Conservation (phyloP, 139 green algal species). For the Picochlorum sp. region DNA sequence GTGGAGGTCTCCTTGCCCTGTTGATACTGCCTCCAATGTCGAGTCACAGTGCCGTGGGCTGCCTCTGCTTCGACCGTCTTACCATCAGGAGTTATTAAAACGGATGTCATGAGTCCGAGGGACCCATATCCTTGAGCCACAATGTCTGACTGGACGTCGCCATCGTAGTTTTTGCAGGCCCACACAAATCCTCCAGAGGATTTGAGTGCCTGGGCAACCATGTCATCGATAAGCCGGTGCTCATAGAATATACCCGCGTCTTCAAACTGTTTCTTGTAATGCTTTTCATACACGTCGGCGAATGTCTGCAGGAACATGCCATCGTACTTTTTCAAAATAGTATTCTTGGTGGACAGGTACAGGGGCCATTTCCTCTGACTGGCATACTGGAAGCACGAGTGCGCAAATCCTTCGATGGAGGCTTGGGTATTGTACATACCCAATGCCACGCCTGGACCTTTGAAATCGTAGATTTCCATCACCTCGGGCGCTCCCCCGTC, state of each 20-base stretch:
- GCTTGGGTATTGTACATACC: slow-evolving; percentile 96
- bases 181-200: slow-evolving; percentile 88
- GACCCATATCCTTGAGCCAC: slow-evolving; percentile 89
- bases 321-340: slow-evolving; percentile 95
- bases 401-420: slow-evolving; percentile 84
- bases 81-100: slow-evolving; percentile 88
- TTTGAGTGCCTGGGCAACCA: slow-evolving; percentile 94
- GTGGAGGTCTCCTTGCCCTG: slow-evolving; percentile 89
- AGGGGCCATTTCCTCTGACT: slow-evolving; percentile 72
- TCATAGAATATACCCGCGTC: slow-evolving; percentile 87
- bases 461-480: slow-evolving; percentile 46
- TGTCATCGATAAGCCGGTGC: slow-evolving; percentile 97
- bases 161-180: slow-evolving; percentile 77
- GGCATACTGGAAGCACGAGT: slow-evolving; percentile 85
- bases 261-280: slow-evolving; percentile 81
- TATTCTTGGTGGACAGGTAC: slow-evolving; percentile 97
- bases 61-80: slow-evolving; percentile 92
- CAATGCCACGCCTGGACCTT: slow-evolving; percentile 61
- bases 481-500: slow-evolving; percentile 40
- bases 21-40: slow-evolving; percentile 93
- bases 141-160: slow-evolving; percentile 69
- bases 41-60: slow-evolving; percentile 90
- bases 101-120: slow-evolving; percentile 92
- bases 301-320: slow-evolving; percentile 73
- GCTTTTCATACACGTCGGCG: slow-evolving; percentile 75